Conservation (phyloP, 257 asterid genomes). For the Mitragyna speciosa region DNA sequence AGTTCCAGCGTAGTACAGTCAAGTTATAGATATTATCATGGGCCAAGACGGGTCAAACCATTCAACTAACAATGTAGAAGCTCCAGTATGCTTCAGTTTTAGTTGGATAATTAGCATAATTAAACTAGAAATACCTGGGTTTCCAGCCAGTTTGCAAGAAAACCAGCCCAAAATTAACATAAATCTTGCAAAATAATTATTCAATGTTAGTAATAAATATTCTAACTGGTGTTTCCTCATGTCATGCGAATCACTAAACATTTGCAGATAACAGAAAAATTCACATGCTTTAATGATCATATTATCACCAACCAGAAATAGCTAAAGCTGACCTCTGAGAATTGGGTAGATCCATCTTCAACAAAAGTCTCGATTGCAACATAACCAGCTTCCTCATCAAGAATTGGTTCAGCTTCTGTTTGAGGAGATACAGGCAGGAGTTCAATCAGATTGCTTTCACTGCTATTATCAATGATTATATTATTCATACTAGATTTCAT, state of each 20-base stretch:
- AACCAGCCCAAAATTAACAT: not conserved
- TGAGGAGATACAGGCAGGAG: slow-evolving; percentile 28
- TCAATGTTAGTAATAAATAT: not conserved
- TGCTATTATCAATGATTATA: slow-evolving; percentile 28
- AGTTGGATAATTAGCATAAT: not conserved
- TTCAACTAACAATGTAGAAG: too few species aligned
- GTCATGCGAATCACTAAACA: not conserved
- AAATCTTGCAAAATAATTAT: not conserved
- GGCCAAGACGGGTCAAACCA: too few species aligned
- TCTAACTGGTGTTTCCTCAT: not conserved
- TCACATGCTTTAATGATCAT: not conserved
- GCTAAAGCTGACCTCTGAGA: slow-evolving; percentile 40
- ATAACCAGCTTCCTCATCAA: slow-evolving; percentile 35
- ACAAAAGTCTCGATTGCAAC: slow-evolving; percentile 20
- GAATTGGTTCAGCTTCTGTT: slow-evolving; percentile 36
- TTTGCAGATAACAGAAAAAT: not conserved
- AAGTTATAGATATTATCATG: not conserved
- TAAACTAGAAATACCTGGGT: not conserved
- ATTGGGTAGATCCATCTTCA: slow-evolving; percentile 33
- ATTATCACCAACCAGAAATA: not conserved
- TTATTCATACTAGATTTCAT: slow-evolving; percentile 18
- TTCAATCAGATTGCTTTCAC: slow-evolving; percentile 23
- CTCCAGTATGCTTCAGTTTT: not conserved
- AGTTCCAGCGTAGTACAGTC: not conserved
- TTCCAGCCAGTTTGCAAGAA: not conserved